phyloP scores from a whole-genome alignment of 306 rosid species.

The Oemleria cerasiformis region DNA sequence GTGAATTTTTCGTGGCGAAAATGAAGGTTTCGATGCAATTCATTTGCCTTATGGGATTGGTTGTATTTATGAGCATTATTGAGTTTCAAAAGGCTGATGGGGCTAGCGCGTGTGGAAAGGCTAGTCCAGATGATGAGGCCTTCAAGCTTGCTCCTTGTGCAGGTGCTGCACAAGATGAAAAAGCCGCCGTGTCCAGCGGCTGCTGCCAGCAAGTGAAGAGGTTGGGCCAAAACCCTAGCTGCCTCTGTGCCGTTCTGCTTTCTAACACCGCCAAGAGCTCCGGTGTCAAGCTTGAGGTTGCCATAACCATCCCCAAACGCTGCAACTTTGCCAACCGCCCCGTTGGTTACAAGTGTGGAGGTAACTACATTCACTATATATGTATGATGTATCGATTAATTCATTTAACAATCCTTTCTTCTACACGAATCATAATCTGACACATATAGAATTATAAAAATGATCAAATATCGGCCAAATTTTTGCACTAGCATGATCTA shows the following conservation, averaged over 20 bases:
- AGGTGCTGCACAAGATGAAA: constrained; percentile 47
- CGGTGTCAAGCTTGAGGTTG: constrained; percentile 40
- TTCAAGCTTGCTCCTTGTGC: constrained; percentile 56
- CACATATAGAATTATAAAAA: too few relatives aligned
- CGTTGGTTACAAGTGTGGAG: constrained; percentile 64
- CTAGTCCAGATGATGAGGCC: constrained; percentile 56
- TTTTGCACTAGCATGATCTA: too few relatives aligned
- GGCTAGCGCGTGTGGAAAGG: constrained; percentile 58
- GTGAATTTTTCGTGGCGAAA: not conserved
- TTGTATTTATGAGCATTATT: constrained; percentile 27
- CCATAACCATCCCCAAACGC: constrained; percentile 62
- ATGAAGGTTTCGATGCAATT: constrained; percentile 41
- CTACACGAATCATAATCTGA: too few relatives aligned
- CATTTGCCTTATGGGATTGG: constrained; percentile 35
- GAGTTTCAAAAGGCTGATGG: constrained; percentile 30
- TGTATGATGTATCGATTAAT: too few relatives aligned
- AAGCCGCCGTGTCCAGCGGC: constrained; percentile 42
- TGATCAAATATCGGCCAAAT: too few relatives aligned
- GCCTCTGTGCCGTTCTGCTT: constrained; percentile 58
- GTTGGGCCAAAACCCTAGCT: constrained; percentile 45
- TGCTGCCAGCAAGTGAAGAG: constrained; percentile 49
- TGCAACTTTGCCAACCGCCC: constrained; percentile 64
- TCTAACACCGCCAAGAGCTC: constrained; percentile 46
- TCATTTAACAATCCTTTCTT: too few relatives aligned
- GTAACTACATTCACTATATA: constrained; percentile 26